phyloP scores from a whole-genome alignment of 352 stramenopile genomes.

The Phytophthora agathidicida region DNA sequence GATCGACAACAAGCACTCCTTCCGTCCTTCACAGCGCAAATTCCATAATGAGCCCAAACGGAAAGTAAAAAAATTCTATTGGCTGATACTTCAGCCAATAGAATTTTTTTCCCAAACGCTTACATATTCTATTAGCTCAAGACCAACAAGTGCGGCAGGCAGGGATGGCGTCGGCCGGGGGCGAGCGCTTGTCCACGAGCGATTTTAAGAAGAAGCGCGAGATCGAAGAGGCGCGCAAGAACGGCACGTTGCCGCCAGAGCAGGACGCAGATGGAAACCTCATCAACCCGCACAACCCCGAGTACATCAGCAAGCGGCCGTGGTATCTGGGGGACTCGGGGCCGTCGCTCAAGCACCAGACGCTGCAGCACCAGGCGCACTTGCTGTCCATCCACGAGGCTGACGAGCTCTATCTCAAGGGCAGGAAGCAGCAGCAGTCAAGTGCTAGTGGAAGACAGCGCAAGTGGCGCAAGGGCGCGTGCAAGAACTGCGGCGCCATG shows the following conservation, averaged over 20 bases:
- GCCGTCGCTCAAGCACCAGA: constrained; percentile 96
- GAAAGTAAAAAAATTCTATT: not conserved
- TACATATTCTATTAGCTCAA: not conserved
- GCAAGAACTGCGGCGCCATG: constrained; percentile 95
- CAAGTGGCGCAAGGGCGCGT: constrained; percentile 91
- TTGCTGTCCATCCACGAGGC: constrained; percentile 91
- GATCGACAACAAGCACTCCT: constrained; percentile 19
- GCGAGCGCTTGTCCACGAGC: constrained; percentile 74
- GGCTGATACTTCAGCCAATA: constrained; percentile 16
- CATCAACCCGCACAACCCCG: constrained; percentile 99
- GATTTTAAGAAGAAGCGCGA: constrained; percentile 91
- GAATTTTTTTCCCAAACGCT: too few relatives aligned
- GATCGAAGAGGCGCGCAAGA: constrained; percentile 91
- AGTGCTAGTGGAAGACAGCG: constrained; percentile 26
- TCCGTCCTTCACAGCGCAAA: not conserved
- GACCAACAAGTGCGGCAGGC: not conserved
- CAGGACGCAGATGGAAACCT: constrained; percentile 94
- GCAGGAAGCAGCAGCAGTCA: constrained; percentile 22
- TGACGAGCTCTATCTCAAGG: constrained; percentile 78
- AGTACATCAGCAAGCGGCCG: constrained; percentile 99
- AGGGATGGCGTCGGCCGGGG: constrained; percentile 62
- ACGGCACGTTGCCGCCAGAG: constrained; percentile 86
- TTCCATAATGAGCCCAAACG: constrained; percentile 14
- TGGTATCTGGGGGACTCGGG: constrained; percentile 98
- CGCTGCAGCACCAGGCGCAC: constrained; percentile 90